These are phyloP conservation scores for Fomitopsis palustris DNA, from an alignment of 1,284 basidiomycete species.

Conservation along the genomic window DNA sequence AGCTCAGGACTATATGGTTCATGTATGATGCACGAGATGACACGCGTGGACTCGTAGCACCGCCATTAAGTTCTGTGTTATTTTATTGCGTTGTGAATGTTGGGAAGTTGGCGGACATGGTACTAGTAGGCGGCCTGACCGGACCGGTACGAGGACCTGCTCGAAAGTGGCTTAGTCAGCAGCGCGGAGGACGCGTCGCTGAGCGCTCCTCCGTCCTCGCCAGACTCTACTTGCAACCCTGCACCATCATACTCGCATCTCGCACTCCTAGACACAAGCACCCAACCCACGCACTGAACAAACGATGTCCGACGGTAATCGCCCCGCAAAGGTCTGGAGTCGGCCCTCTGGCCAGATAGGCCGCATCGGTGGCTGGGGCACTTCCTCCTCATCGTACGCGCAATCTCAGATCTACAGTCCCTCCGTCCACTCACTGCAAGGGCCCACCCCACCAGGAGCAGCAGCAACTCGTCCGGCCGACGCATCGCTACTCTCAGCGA, in stretches of 20 bases:
- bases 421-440: neutral
- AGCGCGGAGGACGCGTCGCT: neutral
- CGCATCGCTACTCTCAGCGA: slow-evolving; percentile 24
- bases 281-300: neutral
- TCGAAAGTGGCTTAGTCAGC: neutral
- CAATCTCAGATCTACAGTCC: slow-evolving; percentile 5
- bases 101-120: too few relatives aligned
- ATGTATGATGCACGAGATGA: too few relatives aligned
- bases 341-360: slow-evolving; percentile 33
- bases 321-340: slow-evolving; percentile 36
- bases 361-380: slow-evolving; percentile 24
- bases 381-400: slow-evolving; percentile 19
- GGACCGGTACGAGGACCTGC: too few relatives aligned
- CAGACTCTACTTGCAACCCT: neutral
- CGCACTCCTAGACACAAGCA: neutral
- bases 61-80: too few relatives aligned
- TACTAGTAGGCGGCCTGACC: too few relatives aligned
- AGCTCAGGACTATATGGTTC: too few relatives aligned
- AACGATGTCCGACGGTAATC: slow-evolving; percentile 18
- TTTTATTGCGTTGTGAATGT: too few relatives aligned
- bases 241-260: neutral
- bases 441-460: neutral
- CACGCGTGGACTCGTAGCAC: too few relatives aligned
- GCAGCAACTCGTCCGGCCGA: slow-evolving; percentile 14
- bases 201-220: neutral